A percentile compares a stretch with the other conserved stretches of the same genome.
phyloP scores from a whole-genome alignment of 2,329 filamentous ascomycete species.

The Trichoderma sp. region DNA sequence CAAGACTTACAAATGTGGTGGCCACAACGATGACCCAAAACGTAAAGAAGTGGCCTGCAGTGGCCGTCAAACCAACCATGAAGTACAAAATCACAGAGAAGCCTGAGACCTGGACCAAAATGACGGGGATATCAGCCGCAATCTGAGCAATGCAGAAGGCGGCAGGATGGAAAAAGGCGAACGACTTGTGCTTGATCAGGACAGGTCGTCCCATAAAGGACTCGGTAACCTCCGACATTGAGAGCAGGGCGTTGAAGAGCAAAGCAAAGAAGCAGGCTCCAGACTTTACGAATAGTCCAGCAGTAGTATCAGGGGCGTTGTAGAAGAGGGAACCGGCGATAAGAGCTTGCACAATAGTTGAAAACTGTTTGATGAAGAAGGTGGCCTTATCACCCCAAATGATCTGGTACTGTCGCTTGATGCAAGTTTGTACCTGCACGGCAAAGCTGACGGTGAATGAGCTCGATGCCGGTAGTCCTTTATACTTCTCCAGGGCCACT shows the following conservation, averaged over 20 bases:
- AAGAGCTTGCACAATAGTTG: constrained; percentile 61
- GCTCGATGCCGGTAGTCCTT: constrained; percentile 54
- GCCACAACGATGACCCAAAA: constrained; percentile 59
- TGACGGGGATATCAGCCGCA: constrained; percentile 56
- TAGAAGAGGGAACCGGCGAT: constrained; percentile 70
- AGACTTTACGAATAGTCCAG: constrained; percentile 64
- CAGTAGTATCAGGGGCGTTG: constrained; percentile 58
- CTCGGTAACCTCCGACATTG: constrained; percentile 67
- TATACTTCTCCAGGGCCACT: constrained; percentile 58
- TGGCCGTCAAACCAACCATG: constrained; percentile 59
- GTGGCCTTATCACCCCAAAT: constrained; percentile 66
- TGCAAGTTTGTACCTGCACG: constrained; percentile 58
- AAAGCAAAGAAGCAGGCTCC: constrained; percentile 67
- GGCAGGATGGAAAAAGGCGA: constrained; percentile 60
- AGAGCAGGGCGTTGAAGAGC: constrained; percentile 62
- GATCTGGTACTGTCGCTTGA: constrained; percentile 65
- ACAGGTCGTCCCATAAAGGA: constrained; percentile 63
- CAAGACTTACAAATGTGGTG: constrained; percentile 51
- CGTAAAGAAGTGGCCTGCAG: constrained; percentile 62
- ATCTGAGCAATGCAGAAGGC: constrained; percentile 62
- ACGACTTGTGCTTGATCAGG: constrained; percentile 60
- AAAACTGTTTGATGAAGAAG: constrained; percentile 63
- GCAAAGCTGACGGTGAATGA: constrained; percentile 58
- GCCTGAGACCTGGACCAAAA: constrained; percentile 59
- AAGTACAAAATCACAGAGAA: constrained; percentile 66